A percentile compares a stretch with the other conserved stretches of the same genome.
Evolutionary conservation across 768 basidiomycete species (phyloP).

Genomic region (Hemileccinum rubropunctum): DNA sequence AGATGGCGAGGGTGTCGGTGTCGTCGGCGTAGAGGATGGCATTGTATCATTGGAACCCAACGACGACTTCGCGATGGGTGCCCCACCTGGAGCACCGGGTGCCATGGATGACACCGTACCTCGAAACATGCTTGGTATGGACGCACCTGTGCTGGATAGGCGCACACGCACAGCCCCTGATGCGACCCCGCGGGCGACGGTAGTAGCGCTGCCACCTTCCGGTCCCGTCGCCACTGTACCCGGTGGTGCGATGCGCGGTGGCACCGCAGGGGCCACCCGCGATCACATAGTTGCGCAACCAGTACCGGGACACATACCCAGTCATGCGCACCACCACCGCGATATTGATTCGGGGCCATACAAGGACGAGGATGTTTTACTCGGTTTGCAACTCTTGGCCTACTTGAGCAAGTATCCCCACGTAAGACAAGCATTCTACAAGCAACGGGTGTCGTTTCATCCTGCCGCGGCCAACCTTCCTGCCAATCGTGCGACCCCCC

Average conservation of each 20-base stretch:
- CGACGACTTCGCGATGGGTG: slow-evolving; percentile 88
- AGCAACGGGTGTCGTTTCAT: slow-evolving; percentile 78
- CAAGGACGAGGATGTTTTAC: slow-evolving; percentile 90
- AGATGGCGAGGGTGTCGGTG: slow-evolving; percentile 41
- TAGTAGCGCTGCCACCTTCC: slow-evolving; percentile 49
- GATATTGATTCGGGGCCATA: slow-evolving; percentile 61
- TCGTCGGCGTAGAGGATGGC: slow-evolving; percentile 64
- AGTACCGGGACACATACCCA: slow-evolving; percentile 22
- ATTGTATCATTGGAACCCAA: slow-evolving; percentile 77
- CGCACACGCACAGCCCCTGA: slow-evolving; percentile 46
- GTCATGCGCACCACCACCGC: slow-evolving; percentile 40
- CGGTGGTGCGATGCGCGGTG: slow-evolving; percentile 17
- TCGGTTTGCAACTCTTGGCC: slow-evolving; percentile 88
- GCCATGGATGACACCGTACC: slow-evolving; percentile 48
- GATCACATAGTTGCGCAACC: slow-evolving; percentile 16
- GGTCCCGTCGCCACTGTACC: slow-evolving; percentile 10
- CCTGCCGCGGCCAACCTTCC: slow-evolving; percentile 57
- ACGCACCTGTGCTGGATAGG: slow-evolving; percentile 27
- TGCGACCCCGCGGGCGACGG: slow-evolving; percentile 62
- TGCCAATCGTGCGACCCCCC: slow-evolving; percentile 26
- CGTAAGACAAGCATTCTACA: slow-evolving; percentile 94
- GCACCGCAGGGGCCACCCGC: slow-evolving; percentile 9
- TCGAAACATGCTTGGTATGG: slow-evolving; percentile 28
- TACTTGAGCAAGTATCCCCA: slow-evolving; percentile 98
- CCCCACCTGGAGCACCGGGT: slow-evolving; percentile 88